A percentile compares a stretch with the other conserved stretches of the same genome.
phyloP scores from a whole-genome alignment of 164 flowering plant species.

The Houttuynia cordata region DNA sequence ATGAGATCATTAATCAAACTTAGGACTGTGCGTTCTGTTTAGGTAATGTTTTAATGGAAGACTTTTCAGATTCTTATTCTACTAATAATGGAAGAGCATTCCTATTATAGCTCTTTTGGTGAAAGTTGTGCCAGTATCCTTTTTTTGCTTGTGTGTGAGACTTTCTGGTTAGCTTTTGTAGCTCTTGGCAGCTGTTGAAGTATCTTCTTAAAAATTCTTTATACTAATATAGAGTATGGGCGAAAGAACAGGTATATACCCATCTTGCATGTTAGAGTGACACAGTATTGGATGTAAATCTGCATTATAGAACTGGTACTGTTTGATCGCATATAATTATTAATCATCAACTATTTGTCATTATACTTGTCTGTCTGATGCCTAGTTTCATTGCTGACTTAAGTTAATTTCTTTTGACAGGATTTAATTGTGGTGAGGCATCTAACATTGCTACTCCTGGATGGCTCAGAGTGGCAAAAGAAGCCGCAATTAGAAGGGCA shows the following conservation, averaged over 20 bases:
- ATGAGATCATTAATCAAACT: no score
- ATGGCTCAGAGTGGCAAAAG: conserved; percentile 88
- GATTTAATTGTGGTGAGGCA: conserved; percentile 67
- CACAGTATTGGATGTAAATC: not conserved
- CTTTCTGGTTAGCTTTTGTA: no score
- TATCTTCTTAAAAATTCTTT: no score
- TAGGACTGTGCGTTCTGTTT: no score
- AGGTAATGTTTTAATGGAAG: no score
- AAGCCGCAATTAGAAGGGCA: conserved; percentile 95
- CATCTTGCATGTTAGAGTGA: not conserved
- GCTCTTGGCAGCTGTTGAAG: no score
- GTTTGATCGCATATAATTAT: no score
- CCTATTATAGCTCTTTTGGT: no score
- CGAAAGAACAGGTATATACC: not conserved
- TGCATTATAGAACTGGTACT: not conserved
- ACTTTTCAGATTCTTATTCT: no score
- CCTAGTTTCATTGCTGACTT: not conserved
- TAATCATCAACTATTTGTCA: not conserved
- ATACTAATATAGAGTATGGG: not conserved
- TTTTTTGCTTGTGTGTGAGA: no score
- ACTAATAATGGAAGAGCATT: no score
- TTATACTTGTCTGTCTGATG: not conserved
- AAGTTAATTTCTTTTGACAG: not conserved
- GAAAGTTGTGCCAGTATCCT: no score
- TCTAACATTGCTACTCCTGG: conserved; percentile 98